phyloP scores from a whole-genome alignment of 23 red algal species.

The Porphyridium purpureum region DNA sequence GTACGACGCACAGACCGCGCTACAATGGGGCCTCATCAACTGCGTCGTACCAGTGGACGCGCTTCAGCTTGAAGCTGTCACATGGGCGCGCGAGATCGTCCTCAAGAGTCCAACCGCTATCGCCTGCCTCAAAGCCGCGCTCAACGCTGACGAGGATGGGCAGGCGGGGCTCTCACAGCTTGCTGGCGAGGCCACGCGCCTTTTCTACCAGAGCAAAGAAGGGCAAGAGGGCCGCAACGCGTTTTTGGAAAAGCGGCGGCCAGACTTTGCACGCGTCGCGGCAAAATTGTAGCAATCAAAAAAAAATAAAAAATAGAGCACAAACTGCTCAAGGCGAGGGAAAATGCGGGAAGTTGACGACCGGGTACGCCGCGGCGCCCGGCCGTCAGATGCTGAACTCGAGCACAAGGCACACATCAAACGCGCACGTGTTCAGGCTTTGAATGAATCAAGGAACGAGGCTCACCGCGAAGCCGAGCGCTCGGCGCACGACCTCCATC shows the following conservation, averaged over 20 bases:
- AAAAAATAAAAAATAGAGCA: not conserved
- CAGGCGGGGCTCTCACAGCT: conserved; percentile 37
- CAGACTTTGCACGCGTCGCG: conserved; percentile 23
- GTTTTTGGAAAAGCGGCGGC: conserved; percentile 77
- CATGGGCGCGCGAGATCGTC: conserved; percentile 43
- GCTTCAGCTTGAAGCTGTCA: conserved; percentile 42
- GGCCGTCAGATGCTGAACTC: no score
- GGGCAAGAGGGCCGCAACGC: conserved; percentile 88
- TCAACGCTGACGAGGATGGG: conserved; percentile 80
- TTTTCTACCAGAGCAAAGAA: conserved; percentile 70
- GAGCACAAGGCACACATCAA: no score
- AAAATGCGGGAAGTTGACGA: no score
- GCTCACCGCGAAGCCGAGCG: no score
- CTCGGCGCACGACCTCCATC: no score
- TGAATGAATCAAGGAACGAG: no score
- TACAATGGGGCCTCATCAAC: conserved; percentile 63
- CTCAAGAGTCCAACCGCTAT: conserved; percentile 60
- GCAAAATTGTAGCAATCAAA: not conserved
- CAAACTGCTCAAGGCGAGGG: not conserved
- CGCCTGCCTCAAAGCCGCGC: conserved; percentile 69
- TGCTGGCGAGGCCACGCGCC: conserved; percentile 45
- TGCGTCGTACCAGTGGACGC: conserved; percentile 34
- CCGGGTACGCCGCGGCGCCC: no score
- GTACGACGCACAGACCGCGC: conserved; percentile 39
- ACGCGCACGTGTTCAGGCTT: no score